Percentiles rank a stretch among this genome's conserved stretches.
Conservation (phyloP, 192 early-diverging fungal genomes). For the Fimicolochytrium jonesii region DNA sequence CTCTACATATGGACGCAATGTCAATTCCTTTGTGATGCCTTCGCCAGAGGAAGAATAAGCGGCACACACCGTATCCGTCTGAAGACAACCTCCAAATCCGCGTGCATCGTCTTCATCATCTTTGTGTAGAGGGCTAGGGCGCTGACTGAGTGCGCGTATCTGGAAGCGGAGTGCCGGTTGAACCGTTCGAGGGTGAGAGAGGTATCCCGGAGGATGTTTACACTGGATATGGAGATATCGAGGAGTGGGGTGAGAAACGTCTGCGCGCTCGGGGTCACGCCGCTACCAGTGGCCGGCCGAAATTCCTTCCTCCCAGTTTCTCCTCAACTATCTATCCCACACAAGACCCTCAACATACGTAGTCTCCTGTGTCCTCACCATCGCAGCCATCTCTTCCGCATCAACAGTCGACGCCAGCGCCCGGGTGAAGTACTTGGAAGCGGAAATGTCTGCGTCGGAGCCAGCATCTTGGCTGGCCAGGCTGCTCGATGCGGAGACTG, state of each 20-base stretch:
- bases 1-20: neutral
- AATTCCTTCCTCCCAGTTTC: too few species aligned
- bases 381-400: neutral
- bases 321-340: too few species aligned
- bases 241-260: neutral
- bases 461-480: too few species aligned
- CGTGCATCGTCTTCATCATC: conserved; percentile 51
- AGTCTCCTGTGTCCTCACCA: neutral
- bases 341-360: too few species aligned
- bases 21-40: too few species aligned
- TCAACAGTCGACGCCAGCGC: conserved; percentile 8
- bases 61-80: conserved; percentile 43
- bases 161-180: neutral
- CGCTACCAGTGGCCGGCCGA: too few species aligned
- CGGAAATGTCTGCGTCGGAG: too few species aligned
- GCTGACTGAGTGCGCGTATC: neutral
- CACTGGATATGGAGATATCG: neutral
- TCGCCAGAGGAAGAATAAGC: neutral
- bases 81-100: conserved; percentile 56
- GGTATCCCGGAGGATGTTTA: neutral
- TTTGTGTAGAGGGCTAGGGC: conserved; percentile 33
- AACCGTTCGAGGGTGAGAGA: neutral
- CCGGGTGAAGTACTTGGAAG: neutral
- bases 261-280: too few species aligned
- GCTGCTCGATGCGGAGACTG: too few species aligned